phyloP scores from a whole-genome alignment of 2,329 filamentous ascomycete genomes.

The Alternaria sp. region DNA sequence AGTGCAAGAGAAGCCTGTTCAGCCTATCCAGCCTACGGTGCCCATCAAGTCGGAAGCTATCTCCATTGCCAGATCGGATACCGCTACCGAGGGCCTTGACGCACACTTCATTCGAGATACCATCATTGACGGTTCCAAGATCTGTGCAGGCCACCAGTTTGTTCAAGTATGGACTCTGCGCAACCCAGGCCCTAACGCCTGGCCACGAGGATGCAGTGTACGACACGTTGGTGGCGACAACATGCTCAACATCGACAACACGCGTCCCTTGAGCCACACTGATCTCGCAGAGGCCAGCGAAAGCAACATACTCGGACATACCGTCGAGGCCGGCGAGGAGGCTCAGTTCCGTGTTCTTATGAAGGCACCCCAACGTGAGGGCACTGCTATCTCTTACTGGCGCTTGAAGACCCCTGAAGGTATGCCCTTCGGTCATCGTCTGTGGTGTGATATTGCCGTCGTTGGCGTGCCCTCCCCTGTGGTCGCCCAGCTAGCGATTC shows the following conservation, averaged over 20 bases:
- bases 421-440: constrained; percentile 84
- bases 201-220: constrained; percentile 90
- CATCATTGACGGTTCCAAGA: constrained; percentile 77
- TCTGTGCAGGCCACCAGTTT: constrained; percentile 77
- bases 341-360: constrained; percentile 84
- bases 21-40: constrained; percentile 18
- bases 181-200: constrained; percentile 79
- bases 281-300: constrained; percentile 81
- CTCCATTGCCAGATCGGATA: constrained; percentile 13
- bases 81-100: constrained; percentile 56
- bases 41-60: constrained; percentile 25
- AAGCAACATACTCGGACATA: constrained; percentile 76
- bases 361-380: constrained; percentile 78
- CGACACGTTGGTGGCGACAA: constrained; percentile 93
- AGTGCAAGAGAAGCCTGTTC: constrained; percentile 45
- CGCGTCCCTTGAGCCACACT: constrained; percentile 77
- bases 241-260: constrained; percentile 90
- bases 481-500: not conserved
- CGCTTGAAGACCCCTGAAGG: constrained; percentile 84
- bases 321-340: constrained; percentile 76
- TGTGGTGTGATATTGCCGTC: constrained; percentile 93
- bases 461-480: constrained; percentile 30
- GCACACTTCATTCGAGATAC: constrained; percentile 80
- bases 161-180: constrained; percentile 90
- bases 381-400: constrained; percentile 94